Evolutionary conservation across 108 stramenopile genomes (phyloP).

Genomic region (Pseudonitzschia pungens): DNA sequence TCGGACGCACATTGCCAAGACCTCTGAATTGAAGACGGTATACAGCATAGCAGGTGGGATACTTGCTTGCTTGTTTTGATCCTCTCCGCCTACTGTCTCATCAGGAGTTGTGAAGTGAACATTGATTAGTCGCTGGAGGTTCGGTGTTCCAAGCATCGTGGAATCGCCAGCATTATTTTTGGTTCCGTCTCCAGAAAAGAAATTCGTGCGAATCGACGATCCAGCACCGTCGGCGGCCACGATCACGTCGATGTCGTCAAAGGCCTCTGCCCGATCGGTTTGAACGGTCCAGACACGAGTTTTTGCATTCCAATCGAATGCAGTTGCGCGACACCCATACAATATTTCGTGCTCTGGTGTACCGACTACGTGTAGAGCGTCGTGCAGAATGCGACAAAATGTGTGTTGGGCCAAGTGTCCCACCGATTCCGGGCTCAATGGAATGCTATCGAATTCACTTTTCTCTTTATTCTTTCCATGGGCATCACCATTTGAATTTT

Average conservation of each 20-base stretch:
- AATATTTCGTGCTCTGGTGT: background rate
- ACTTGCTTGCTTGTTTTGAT: background rate
- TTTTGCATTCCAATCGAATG: constrained; percentile 8
- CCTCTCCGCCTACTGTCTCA: background rate
- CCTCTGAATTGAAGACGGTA: constrained; percentile 81
- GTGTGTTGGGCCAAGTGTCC: constrained; percentile 64
- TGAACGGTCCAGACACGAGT: constrained; percentile 29
- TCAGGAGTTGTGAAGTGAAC: constrained; percentile 72
- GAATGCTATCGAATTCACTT: background rate
- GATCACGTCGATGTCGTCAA: constrained; percentile 29
- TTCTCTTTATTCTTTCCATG: background rate
- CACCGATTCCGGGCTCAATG: constrained; percentile 45
- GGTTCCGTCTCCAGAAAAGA: constrained; percentile 14
- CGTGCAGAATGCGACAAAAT: constrained; percentile 50
- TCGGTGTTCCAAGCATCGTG: constrained; percentile 47
- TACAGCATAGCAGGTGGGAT: constrained; percentile 88
- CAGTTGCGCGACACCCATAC: constrained; percentile 1
- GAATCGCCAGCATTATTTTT: background rate
- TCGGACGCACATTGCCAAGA: constrained; percentile 89
- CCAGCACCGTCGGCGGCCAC: constrained; percentile 89
- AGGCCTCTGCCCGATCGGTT: constrained; percentile 30
- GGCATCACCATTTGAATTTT: background rate
- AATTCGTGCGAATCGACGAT: constrained; percentile 53
- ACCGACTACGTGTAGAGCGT: constrained; percentile 16
- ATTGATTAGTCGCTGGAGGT: constrained; percentile 84